Percentiles rank a stretch among this genome's conserved stretches.
Evolutionary conservation across 768 basidiomycete species (phyloP).

Genomic region (Tubosaeta sp.): DNA sequence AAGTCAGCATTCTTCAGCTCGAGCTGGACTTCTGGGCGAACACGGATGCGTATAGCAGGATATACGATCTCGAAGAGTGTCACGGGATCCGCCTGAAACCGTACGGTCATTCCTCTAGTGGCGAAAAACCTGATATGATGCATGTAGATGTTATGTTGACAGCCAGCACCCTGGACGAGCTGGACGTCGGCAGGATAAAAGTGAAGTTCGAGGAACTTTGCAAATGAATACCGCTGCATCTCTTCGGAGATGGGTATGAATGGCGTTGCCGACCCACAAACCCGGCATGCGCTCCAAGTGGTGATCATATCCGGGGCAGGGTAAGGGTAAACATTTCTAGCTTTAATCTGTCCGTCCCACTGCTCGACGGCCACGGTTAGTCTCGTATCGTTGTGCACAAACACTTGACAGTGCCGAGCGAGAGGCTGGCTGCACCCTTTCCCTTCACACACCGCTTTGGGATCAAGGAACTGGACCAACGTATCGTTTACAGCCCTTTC

Average conservation of each 20-base stretch:
- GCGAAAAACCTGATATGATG: constrained; percentile 93
- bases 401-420: constrained; percentile 83
- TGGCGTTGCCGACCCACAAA: constrained; percentile 75
- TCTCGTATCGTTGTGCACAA: constrained; percentile 82
- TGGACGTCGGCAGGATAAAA: constrained; percentile 90
- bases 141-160: constrained; percentile 91
- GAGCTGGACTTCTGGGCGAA: constrained; percentile 83
- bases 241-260: constrained; percentile 89
- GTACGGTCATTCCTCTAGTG: constrained; percentile 75
- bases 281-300: constrained; percentile 86
- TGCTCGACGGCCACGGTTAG: constrained; percentile 85
- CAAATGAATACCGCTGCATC: constrained; percentile 91
- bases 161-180: constrained; percentile 82
- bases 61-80: constrained; percentile 82
- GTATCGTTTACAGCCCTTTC: constrained; percentile 72
- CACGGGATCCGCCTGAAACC: constrained; percentile 83
- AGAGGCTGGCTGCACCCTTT: constrained; percentile 82
- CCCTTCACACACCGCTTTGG: constrained; percentile 73
- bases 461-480: constrained; percentile 63
- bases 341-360: constrained; percentile 76
- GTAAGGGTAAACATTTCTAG: constrained; percentile 49
- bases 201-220: constrained; percentile 92
- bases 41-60: constrained; percentile 81
- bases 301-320: constrained; percentile 75
- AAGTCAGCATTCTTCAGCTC: constrained; percentile 92